Evolutionary conservation across 176 grass and related monocot species (phyloP).

Genomic region (Metroxylon sagu): DNA sequence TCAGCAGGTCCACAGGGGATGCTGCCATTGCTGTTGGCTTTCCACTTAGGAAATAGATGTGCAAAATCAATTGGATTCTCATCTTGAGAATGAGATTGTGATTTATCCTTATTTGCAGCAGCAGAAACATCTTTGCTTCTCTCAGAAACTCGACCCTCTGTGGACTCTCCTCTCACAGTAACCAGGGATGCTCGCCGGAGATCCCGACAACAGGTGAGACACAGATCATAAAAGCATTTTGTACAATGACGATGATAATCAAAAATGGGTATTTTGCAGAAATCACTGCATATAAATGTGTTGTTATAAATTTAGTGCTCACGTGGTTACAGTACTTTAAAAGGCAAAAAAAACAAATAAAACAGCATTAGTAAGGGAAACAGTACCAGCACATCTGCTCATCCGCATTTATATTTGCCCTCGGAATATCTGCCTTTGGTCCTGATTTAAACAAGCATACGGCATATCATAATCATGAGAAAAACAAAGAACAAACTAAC

Average conservation of each 20-base stretch:
- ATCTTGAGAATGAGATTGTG: slow-evolving; percentile 13
- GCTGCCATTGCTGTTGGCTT: slow-evolving; percentile 54
- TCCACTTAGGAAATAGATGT: slow-evolving; percentile 80
- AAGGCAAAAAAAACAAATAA: slow-evolving; percentile 20
- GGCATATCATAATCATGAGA: slow-evolving; percentile 4
- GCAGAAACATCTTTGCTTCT: slow-evolving; percentile 32
- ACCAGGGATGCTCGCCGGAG: slow-evolving; percentile 41
- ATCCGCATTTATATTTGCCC: slow-evolving; percentile 75
- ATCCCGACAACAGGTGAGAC: slow-evolving; percentile 75
- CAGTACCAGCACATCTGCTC: slow-evolving; percentile 96
- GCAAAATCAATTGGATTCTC: slow-evolving; percentile 46
- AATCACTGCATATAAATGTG: slow-evolving; percentile 54
- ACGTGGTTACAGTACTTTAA: not conserved
- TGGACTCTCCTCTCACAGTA: slow-evolving; percentile 25
- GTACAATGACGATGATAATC: slow-evolving; percentile 92
- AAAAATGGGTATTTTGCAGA: slow-evolving; percentile 81
- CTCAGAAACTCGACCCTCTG: slow-evolving; percentile 22
- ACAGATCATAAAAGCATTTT: slow-evolving; percentile 79
- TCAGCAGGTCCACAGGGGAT: slow-evolving; percentile 61
- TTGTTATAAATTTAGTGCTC: slow-evolving; percentile 9
- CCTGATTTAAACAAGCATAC: slow-evolving; percentile 28
- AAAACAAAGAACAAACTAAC: not conserved
- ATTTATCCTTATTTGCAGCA: slow-evolving; percentile 32
- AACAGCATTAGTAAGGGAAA: slow-evolving; percentile 2
- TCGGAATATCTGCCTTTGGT: slow-evolving; percentile 64